Evolutionary conservation across 495 filamentous ascomycete genomes (phyloP), one percentile per base, ranked within the genome.

Genomic region (Aspergillus biplanus): DNA sequence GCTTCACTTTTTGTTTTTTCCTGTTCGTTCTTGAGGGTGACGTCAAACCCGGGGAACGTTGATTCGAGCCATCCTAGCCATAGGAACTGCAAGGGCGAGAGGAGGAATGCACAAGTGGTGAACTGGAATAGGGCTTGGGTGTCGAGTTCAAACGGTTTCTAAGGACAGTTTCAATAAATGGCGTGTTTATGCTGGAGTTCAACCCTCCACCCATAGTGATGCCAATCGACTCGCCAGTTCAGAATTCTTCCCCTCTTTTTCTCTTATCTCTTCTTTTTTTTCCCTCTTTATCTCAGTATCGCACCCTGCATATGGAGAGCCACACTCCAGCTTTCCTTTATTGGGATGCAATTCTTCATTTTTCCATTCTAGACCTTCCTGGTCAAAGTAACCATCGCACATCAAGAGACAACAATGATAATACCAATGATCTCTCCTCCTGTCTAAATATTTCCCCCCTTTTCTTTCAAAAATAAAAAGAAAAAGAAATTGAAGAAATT

Each of bases 71-170:
- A 80, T 39, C 74, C 75, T 63, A 89, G 89, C 92, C 92, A 97
- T 59, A 92, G 73, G 69, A 90, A 91, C 72, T 92, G 93, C 33
- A 90, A 86, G 1, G 93, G 93, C 7, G 87, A 87, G 60, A 79
- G 85, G 55, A 96, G 64, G 21, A 91, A 67, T 11, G 87, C 80
- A 73, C 86, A 96, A 37, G 93, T 66, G 48, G 88, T 77, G 72
- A 95, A 96, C 63, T 92, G 89, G 64, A 90, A 75, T 53, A 94
- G 68, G 4, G 87, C 82, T 11, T 80, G 74, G 56, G 71, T 76
- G 75, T 90, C 80, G 59, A 93, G 64, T 48, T 73, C 63, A 42
- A 75, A 72, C 12, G 77, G 69, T 48, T 66, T 69, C 61, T 70
- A 58, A 31, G 52, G 11, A 16, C 9, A 42, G 16, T 47, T 37